Evolutionary conservation across 2,329 filamentous ascomycete genomes (phyloP).

Genomic region (Stemphylium beticola): DNA sequence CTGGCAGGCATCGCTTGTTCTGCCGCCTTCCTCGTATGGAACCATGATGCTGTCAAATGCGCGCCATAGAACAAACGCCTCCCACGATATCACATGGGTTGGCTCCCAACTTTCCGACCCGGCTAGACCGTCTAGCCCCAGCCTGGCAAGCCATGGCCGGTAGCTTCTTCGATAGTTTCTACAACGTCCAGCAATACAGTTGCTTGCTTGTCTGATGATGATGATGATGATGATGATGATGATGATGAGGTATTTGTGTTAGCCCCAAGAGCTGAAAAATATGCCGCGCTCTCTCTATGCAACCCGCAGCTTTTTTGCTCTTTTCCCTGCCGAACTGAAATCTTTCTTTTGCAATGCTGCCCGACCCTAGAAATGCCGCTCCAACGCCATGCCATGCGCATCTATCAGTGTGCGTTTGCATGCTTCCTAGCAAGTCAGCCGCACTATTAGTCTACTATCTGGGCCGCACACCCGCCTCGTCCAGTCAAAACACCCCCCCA

Average conservation of each 20-base stretch:
- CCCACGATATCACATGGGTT: not conserved
- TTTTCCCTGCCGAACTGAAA: not conserved
- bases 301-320: not conserved
- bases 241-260: not conserved
- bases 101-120: slow-evolving; percentile 1
- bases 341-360: slow-evolving; percentile 1
- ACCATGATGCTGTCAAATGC: slow-evolving; percentile 8
- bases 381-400: slow-evolving; percentile 28
- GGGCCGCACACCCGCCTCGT: slow-evolving; percentile 16
- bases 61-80: slow-evolving; percentile 4
- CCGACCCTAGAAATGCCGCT: slow-evolving; percentile 19
- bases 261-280: not conserved
- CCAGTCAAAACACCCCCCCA: slow-evolving; percentile 4
- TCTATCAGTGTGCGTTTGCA: slow-evolving; percentile 9
- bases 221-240: not conserved
- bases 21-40: not conserved
- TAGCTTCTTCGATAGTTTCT: too few relatives aligned
- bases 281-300: not conserved
- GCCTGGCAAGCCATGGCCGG: not conserved
- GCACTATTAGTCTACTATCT: slow-evolving; percentile 23
- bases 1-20: slow-evolving; percentile 8
- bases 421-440: slow-evolving; percentile 8
- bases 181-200: too few relatives aligned
- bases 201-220: not conserved
- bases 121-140: slow-evolving; percentile 2